A percentile compares a stretch with the other conserved stretches of the same genome.
Conservation (phyloP, 2,329 filamentous ascomycete genomes). For the Pseudogymnoascus sp. region DNA sequence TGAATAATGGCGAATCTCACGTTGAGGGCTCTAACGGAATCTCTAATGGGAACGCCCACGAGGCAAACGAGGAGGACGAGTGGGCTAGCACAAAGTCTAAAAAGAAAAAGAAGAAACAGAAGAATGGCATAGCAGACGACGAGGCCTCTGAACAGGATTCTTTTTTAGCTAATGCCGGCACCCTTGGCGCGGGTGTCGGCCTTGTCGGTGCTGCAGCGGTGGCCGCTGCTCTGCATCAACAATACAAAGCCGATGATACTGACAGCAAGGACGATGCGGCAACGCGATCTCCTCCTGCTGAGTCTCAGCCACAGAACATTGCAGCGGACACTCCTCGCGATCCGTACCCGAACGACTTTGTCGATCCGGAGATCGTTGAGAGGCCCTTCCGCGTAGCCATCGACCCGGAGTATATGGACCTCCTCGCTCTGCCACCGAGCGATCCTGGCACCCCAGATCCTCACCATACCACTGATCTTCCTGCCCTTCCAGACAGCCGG, state of each 20-base stretch:
- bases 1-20: background rate
- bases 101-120: constrained; percentile 22
- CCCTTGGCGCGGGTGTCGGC: constrained; percentile 62
- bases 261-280: constrained; percentile 21
- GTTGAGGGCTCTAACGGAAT: constrained; percentile 13
- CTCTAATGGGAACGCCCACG: constrained; percentile 24
- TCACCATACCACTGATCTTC: constrained; percentile 35
- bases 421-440: constrained; percentile 55
- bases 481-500: constrained; percentile 50
- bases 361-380: constrained; percentile 50
- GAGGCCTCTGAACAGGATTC: constrained; percentile 37
- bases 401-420: constrained; percentile 56
- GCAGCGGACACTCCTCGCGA: background rate
- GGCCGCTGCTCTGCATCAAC: constrained; percentile 30
- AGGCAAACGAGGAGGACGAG: constrained; percentile 20
- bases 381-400: constrained; percentile 55
- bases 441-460: constrained; percentile 41
- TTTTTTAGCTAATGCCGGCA: constrained; percentile 68
- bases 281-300: constrained; percentile 11
- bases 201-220: constrained; percentile 41
- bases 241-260: constrained; percentile 28
- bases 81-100: constrained; percentile 5
- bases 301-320: constrained; percentile 4
- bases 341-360: constrained; percentile 28
- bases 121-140: constrained; percentile 22